Percentiles rank a stretch among this genome's conserved stretches.
Evolutionary conservation across 2,329 filamentous ascomycete species (phyloP).

Genomic region (Fusarium virguliforme): DNA sequence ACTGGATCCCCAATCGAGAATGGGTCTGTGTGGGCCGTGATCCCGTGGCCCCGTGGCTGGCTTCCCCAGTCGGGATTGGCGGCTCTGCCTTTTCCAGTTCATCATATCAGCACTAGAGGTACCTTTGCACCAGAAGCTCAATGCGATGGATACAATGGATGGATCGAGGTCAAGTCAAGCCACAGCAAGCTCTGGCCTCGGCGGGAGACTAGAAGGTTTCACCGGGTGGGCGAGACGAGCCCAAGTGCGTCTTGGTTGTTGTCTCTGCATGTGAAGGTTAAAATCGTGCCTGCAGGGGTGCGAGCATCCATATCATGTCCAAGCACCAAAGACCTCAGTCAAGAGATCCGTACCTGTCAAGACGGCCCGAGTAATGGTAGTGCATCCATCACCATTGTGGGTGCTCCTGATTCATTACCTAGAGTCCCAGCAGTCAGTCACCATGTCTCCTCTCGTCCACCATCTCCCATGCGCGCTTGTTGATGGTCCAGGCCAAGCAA

Average conservation of each 20-base stretch:
- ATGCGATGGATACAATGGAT: not conserved
- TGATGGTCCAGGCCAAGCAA: conserved; percentile 18
- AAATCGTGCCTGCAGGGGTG: conserved; percentile 6
- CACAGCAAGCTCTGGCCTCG: not conserved
- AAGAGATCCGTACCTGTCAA: conserved; percentile 6
- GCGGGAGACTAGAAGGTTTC: not conserved
- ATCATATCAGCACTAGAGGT: conserved; percentile 39
- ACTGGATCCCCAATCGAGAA: conserved; percentile 9
- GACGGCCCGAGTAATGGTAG: not conserved
- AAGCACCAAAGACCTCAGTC: not conserved
- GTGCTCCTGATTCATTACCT: conserved; percentile 6
- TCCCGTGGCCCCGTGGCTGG: conserved; percentile 17
- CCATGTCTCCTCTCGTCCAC: conserved; percentile 13
- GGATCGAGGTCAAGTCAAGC: conserved; percentile 1
- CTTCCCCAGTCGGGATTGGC: conserved; percentile 35
- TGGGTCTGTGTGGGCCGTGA: conserved; percentile 9
- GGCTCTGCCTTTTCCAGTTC: conserved; percentile 25
- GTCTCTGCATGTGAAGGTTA: not conserved
- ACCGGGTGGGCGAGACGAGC: conserved; percentile 7
- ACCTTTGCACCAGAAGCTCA: conserved; percentile 26
- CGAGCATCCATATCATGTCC: conserved; percentile 8
- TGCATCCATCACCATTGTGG: not conserved
- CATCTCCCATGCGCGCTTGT: conserved; percentile 27
- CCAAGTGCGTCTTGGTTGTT: not conserved
- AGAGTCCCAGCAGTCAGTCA: conserved; percentile 10